Conservation (phyloP, 179 eudicot genomes). For the Camellia oleifera region DNA sequence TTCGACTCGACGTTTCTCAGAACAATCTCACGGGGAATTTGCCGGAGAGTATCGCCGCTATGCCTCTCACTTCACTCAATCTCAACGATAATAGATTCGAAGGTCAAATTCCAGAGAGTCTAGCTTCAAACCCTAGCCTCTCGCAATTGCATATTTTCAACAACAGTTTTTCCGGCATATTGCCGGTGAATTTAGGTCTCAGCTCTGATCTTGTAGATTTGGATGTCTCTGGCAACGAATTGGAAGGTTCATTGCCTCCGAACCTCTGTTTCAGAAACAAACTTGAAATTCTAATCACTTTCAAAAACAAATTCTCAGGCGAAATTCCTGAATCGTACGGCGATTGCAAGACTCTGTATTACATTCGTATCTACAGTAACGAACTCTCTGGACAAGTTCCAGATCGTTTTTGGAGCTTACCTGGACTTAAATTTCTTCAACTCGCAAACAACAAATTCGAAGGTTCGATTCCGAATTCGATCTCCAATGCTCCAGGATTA, state of each 20-base stretch:
- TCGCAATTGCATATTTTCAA: constrained; percentile 47
- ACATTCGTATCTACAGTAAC: constrained; percentile 39
- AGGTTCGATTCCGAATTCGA: constrained; percentile 40
- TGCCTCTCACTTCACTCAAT: constrained; percentile 35
- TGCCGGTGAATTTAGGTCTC: constrained; percentile 34
- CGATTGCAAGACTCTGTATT: constrained; percentile 39
- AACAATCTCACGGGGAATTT: constrained; percentile 50
- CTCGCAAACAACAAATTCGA: constrained; percentile 35
- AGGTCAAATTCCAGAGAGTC: constrained; percentile 43
- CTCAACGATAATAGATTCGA: constrained; percentile 45
- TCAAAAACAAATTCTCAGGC: constrained; percentile 52
- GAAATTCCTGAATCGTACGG: constrained; percentile 46
- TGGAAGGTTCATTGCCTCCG: constrained; percentile 57
- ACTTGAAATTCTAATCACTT: constrained; percentile 28
- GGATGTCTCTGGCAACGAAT: constrained; percentile 49
- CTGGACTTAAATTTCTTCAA: constrained; percentile 31
- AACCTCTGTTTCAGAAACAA: constrained; percentile 39
- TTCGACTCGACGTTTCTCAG: constrained; percentile 45
- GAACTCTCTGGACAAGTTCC: constrained; percentile 53
- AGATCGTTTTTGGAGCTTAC: constrained; percentile 44
- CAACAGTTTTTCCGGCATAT: constrained; percentile 49
- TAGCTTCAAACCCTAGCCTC: constrained; percentile 37
- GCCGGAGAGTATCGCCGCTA: constrained; percentile 39
- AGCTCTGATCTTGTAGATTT: constrained; percentile 26
- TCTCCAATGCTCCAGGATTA: constrained; percentile 29